phyloP scores from a whole-genome alignment of 2,329 filamentous ascomycete species.

The Incumbomyces lentus region DNA sequence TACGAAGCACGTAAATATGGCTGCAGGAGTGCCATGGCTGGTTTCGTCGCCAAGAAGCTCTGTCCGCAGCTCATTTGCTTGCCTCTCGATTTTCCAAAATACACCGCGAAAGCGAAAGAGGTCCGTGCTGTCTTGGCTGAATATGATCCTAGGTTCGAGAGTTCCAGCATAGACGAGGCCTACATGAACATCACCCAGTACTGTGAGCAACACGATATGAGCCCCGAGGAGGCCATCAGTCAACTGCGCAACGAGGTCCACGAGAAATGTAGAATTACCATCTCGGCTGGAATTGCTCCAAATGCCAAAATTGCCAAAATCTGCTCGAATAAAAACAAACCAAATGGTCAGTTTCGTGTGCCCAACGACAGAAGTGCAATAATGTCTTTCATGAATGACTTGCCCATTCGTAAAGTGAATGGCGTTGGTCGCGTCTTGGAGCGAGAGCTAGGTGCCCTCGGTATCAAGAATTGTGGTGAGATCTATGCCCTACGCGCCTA shows the following conservation, averaged over 20 bases:
- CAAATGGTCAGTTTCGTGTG: conserved; percentile 79
- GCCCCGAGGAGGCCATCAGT: conserved; percentile 61
- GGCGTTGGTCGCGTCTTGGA: conserved; percentile 92
- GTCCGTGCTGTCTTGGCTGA: conserved; percentile 68
- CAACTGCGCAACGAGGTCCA: conserved; percentile 69
- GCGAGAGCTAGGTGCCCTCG: conserved; percentile 76
- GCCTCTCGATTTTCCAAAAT: conserved; percentile 81
- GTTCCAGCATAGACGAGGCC: conserved; percentile 89
- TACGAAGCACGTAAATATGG: conserved; percentile 85
- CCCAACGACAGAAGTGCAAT: conserved; percentile 62
- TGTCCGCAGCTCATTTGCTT: conserved; percentile 77
- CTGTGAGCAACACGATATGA: conserved; percentile 57
- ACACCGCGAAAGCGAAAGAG: conserved; percentile 79
- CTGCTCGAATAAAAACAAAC: conserved; percentile 89
- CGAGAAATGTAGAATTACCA: conserved; percentile 67
- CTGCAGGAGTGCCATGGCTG: conserved; percentile 88
- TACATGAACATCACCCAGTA: conserved; percentile 92
- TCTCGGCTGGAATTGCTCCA: conserved; percentile 87
- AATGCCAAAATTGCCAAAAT: conserved; percentile 95
- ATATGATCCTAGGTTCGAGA: conserved; percentile 90
- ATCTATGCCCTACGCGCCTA: conserved; percentile 68
- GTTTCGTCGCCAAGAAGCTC: conserved; percentile 87
- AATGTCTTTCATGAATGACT: conserved; percentile 71
- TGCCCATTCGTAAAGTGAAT: conserved; percentile 85
- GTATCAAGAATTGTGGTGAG: conserved; percentile 79